Base-by-base conservation (phyloP, 2,329 filamentous ascomycete genomes). In the Penicillium sclerotigenum region DNA sequence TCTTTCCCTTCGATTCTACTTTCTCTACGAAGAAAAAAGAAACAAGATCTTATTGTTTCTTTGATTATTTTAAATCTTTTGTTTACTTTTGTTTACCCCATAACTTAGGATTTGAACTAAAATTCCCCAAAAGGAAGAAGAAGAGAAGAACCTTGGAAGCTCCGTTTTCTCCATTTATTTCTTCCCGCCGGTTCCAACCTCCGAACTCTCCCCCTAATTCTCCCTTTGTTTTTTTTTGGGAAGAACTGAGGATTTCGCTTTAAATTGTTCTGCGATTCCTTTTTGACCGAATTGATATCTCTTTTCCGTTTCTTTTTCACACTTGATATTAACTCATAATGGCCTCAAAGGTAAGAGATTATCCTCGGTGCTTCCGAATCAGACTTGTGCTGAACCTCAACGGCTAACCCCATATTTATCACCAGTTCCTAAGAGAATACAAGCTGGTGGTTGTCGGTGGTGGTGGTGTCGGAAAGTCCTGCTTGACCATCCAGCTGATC, bases 381-480 rank as follows among this genome's bases (percentile, higher is more conserved):
- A n/a, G 48, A 14, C 28, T 28, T 34, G 8, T 28, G 34, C 18
- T 37, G 22, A 28, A 11, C 42, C 37, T 36, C 41, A 46, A 43
- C 28, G 42, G 49, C 28, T 29, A 41, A 41, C n/a, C 20, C 37
- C 18, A 5, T 20, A 8, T 22, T 33, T 14, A 24, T 47, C 48
- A 33, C 45, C 63, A 93, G 88, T 93, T 92, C 73, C 80, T 93
- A 74, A 83, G 90, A 84, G 90, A 94, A 80, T 96, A 96, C 79
- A 96, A 96, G 80, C 80, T 96, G 79, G 94, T 99, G 59, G 94
- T 97, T 60, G 92, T 99, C 65, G 94, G 94, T 69, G 94, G 95
- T 71, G 94, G 94, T 83, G 94, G 94, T 77, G 94, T 99, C 65
- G 94, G 94, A 80, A 99, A 99, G 83, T 97, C 93, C 60, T 97